These are phyloP conservation scores for Umbelopsis sp. DNA, from an alignment of 192 early-diverging fungal genomes.

Conservation along the genomic window DNA sequence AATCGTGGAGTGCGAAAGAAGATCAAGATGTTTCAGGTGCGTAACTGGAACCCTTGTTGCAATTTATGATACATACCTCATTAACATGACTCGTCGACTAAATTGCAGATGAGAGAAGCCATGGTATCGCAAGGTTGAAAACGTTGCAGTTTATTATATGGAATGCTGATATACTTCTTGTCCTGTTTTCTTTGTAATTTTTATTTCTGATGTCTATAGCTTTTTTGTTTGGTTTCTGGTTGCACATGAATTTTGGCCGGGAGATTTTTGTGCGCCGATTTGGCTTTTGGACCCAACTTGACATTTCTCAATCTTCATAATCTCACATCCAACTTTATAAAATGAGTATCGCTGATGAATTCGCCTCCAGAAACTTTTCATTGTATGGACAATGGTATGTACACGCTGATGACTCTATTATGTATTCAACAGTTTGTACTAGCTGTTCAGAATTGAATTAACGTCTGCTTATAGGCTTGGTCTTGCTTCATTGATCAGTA, in stretches of 20 bases:
- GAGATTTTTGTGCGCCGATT: too few relatives aligned
- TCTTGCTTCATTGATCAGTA: slow-evolving; percentile 45
- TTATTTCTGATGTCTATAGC: too few relatives aligned
- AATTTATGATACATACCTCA: too few relatives aligned
- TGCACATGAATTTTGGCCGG: too few relatives aligned
- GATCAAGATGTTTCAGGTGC: slow-evolving; percentile 10
- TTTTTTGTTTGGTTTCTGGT: too few relatives aligned
- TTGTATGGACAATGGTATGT: slow-evolving; percentile 53
- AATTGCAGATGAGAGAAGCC: not conserved
- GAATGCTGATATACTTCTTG: not conserved
- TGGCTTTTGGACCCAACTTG: not conserved
- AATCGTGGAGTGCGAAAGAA: slow-evolving; percentile 5
- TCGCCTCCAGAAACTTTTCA: slow-evolving; percentile 47
- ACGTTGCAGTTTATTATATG: not conserved
- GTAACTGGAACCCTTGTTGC: not conserved
- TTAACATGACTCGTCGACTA: not conserved
- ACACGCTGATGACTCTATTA: not conserved
- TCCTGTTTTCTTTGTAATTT: not conserved
- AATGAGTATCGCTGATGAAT: slow-evolving; percentile 46
- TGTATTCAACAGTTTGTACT: not conserved
- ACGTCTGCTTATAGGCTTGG: slow-evolving; percentile 33
- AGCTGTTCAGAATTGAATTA: not conserved
- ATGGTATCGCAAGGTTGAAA: not conserved
- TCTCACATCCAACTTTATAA: not conserved
- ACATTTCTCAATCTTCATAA: not conserved